Percentiles rank a stretch among this genome's conserved stretches.
Evolutionary conservation across 2,329 filamentous ascomycete genomes (phyloP).

Genomic region (Hypoxylon sp.): DNA sequence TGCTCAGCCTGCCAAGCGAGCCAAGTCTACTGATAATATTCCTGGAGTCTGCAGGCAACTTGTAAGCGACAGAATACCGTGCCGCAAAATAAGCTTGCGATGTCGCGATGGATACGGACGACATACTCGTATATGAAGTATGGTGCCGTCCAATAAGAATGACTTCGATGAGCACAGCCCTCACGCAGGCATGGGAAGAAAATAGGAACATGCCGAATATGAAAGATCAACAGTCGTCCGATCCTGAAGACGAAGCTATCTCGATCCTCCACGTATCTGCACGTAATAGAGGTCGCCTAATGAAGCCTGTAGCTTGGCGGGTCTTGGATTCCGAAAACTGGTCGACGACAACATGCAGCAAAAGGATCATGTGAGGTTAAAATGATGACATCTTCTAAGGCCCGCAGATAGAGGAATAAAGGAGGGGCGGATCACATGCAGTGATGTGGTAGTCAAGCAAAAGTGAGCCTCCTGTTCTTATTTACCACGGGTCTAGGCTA

Average conservation of each 20-base stretch:
- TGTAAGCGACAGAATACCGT: not conserved
- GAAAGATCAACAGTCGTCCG: not conserved
- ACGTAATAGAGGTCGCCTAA: not conserved
- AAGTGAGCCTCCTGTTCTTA: conserved; percentile 5
- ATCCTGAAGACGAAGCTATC: not conserved
- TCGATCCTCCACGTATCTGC: not conserved
- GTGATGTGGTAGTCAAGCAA: conserved; percentile 1
- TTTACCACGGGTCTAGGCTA: not conserved
- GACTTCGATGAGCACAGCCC: not conserved
- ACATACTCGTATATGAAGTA: not conserved
- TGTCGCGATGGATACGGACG: not conserved
- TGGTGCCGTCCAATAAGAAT: not conserved
- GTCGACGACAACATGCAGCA: not conserved
- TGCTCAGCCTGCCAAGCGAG: conserved; percentile 32
- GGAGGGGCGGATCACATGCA: conserved; percentile 5
- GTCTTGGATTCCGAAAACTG: not conserved
- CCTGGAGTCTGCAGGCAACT: conserved; percentile 2
- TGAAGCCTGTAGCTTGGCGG: conserved; percentile 29
- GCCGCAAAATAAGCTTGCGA: not conserved
- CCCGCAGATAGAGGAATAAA: conserved; percentile 1
- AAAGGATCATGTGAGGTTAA: conserved; percentile 1
- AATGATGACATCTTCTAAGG: conserved; percentile 2
- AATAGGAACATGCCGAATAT: not conserved
- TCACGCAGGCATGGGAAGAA: not conserved
- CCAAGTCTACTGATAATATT: conserved; percentile 33